A percentile compares a stretch with the other conserved stretches of the same genome.
Evolutionary conservation across 2,329 filamentous ascomycete species (phyloP).

Genomic region (Chaetomium sp.): DNA sequence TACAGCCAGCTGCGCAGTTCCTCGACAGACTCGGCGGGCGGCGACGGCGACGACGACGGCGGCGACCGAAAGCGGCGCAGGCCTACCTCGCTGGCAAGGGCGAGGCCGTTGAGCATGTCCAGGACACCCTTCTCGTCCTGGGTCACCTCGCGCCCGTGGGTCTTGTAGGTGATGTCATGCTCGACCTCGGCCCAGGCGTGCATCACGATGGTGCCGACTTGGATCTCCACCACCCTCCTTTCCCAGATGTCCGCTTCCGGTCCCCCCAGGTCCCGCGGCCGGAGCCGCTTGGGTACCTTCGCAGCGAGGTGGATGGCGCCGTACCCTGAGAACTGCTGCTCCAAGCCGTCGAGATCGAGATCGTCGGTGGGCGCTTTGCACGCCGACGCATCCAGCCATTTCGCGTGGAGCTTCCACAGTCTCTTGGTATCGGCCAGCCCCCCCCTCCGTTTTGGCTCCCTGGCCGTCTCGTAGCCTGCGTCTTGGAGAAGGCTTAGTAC

Average conservation of each 20-base stretch:
- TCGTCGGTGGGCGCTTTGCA: background rate
- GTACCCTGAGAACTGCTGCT: background rate
- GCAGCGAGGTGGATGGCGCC: background rate
- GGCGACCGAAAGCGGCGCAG: background rate
- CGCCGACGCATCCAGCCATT: background rate
- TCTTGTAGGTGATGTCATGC: background rate
- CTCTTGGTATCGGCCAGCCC: background rate
- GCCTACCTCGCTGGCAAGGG: background rate
- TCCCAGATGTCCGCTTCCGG: background rate
- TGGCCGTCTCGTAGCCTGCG: background rate
- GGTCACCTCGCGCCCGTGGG: background rate
- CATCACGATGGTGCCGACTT: background rate
- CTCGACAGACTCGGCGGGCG: background rate
- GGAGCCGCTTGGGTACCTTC: background rate
- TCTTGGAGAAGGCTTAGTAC: background rate
- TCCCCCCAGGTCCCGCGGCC: background rate
- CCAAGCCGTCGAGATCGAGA: background rate
- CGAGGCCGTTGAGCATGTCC: background rate
- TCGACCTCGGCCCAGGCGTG: background rate
- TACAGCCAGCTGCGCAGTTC: background rate
- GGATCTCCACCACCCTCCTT: background rate
- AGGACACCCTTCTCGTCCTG: background rate
- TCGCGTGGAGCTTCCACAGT: background rate
- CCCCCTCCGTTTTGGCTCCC: background rate
- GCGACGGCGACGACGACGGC: background rate